These are phyloP conservation scores for Thielaviopsis punctulata DNA, from an alignment of 2,329 filamentous ascomycete genomes.

Conservation along the genomic window DNA sequence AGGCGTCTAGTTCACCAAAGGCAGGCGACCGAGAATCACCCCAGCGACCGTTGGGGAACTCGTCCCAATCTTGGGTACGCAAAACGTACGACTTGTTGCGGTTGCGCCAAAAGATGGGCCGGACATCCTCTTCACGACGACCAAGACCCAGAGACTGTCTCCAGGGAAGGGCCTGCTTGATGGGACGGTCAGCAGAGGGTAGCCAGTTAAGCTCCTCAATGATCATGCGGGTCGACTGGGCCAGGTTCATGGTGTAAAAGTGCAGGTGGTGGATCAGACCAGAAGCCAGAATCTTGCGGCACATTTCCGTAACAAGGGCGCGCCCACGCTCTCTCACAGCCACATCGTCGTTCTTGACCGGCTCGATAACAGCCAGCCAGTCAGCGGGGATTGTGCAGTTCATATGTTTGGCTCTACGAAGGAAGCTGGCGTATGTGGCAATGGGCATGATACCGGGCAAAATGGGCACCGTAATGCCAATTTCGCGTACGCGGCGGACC, in stretches of 20 bases:
- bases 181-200: slow-evolving; percentile 58
- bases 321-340: slow-evolving; percentile 83
- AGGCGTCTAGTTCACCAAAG: slow-evolving; percentile 87
- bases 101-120: slow-evolving; percentile 97
- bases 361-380: slow-evolving; percentile 71
- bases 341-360: slow-evolving; percentile 91
- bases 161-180: slow-evolving; percentile 89
- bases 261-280: slow-evolving; percentile 71
- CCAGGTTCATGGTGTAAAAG: slow-evolving; percentile 99
- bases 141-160: slow-evolving; percentile 82
- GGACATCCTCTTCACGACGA: slow-evolving; percentile 82
- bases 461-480: slow-evolving; percentile 70
- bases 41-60: slow-evolving; percentile 97
- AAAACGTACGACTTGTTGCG: slow-evolving; percentile 89
- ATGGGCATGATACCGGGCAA: slow-evolving; percentile 79
- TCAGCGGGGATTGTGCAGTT: slow-evolving; percentile 64
- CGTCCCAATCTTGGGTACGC: slow-evolving; percentile 95
- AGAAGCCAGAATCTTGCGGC: slow-evolving; percentile 62
- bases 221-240: slow-evolving; percentile 83
- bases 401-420: slow-evolving; percentile 81
- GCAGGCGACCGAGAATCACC: slow-evolving; percentile 91
- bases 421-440: slow-evolving; percentile 82
- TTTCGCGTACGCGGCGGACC: slow-evolving; percentile 70
- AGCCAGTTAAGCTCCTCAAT: slow-evolving; percentile 76
- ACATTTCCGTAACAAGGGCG: slow-evolving; percentile 75